Evolutionary conservation across 139 green algal species (phyloP).

Genomic region (Chlorella sp.): DNA sequence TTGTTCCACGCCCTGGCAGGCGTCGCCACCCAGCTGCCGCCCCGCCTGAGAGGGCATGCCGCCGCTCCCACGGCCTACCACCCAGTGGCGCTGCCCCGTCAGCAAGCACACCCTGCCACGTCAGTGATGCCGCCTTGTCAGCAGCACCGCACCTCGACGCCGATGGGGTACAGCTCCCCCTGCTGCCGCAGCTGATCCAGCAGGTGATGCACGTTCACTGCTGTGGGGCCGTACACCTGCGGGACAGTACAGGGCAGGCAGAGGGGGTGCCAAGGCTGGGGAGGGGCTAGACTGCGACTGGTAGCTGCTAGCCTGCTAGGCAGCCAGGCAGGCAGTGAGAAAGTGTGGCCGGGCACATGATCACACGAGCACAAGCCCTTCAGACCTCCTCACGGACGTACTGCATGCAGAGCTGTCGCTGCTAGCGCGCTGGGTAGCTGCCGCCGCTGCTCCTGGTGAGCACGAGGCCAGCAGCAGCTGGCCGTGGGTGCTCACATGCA

Average conservation of each 20-base stretch:
- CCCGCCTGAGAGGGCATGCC: too few species aligned
- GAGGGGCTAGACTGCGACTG: background rate
- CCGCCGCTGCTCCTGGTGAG: too few species aligned
- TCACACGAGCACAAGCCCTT: background rate
- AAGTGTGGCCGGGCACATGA: background rate
- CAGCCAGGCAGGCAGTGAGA: background rate
- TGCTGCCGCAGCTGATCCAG: conserved; percentile 54
- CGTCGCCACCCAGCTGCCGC: too few species aligned
- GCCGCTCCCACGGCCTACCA: too few species aligned
- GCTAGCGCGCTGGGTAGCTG: background rate
- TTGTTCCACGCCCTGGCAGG: too few species aligned
- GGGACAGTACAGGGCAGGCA: background rate
- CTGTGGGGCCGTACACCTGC: conserved; percentile 58
- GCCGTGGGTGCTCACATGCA: background rate
- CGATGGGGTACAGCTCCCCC: conserved; percentile 57
- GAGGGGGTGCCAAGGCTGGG: background rate
- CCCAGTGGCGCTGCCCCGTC: too few species aligned
- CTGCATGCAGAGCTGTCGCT: background rate
- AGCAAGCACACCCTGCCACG: background rate
- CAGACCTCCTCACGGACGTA: background rate
- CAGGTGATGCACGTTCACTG: conserved; percentile 59
- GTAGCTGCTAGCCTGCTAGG: background rate
- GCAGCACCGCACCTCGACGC: conserved; percentile 38
- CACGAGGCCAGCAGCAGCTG: too few species aligned
- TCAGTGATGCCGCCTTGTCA: background rate